These are phyloP conservation scores for Circinella minor DNA, from an alignment of 371 early-diverging fungal species.

Conservation along the genomic window DNA sequence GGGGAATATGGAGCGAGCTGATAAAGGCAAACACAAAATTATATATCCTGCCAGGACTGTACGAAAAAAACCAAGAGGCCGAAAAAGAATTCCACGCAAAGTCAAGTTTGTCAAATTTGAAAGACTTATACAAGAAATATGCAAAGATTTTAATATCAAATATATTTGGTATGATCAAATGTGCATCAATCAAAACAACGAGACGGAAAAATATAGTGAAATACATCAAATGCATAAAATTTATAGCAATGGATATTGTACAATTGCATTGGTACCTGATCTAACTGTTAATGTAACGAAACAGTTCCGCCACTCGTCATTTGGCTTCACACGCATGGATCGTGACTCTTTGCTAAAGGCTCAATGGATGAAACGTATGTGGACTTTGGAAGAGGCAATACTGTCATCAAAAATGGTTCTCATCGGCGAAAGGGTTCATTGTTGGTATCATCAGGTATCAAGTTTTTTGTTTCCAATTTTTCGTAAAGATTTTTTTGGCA, in stretches of 20 bases:
- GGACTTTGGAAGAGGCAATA: neutral
- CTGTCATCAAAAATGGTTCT: neutral
- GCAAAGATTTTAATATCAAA: neutral
- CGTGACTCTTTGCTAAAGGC: too few relatives aligned
- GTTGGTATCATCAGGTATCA: too few relatives aligned
- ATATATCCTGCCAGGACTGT: neutral
- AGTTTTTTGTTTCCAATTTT: too few relatives aligned
- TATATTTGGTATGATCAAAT: neutral
- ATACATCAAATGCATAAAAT: neutral
- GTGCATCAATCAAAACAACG: neutral
- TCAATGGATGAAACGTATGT: neutral
- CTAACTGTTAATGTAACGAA: too few relatives aligned
- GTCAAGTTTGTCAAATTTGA: neutral
- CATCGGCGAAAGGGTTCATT: neutral
- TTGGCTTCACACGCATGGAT: too few relatives aligned
- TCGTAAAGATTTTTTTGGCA: too few relatives aligned
- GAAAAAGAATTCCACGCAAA: neutral
- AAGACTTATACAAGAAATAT: neutral
- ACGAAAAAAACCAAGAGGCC: neutral
- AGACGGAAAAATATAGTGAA: neutral
- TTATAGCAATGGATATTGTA: neutral
- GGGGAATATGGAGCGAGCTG: neutral
- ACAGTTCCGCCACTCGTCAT: too few relatives aligned
- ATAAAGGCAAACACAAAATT: neutral
- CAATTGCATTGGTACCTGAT: neutral